Evolutionary conservation across 176 grass and related monocot species (phyloP).

Genomic region (Triticum turgidum): DNA sequence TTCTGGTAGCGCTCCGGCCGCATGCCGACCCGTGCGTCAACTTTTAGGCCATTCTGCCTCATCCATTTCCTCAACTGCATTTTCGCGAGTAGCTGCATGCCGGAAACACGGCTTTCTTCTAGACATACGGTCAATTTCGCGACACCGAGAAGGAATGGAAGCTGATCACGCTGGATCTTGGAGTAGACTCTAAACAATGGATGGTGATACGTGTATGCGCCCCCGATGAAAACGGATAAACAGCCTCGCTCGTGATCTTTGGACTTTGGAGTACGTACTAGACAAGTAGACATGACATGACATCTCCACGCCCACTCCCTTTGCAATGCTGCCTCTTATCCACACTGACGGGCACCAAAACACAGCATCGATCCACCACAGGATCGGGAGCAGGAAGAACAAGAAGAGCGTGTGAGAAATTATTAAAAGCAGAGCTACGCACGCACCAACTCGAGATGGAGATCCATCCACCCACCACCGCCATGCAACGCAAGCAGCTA

Average conservation of each 20-base stretch:
- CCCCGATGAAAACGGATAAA: neutral
- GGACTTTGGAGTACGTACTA: neutral
- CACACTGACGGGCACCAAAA: neutral
- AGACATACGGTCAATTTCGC: neutral
- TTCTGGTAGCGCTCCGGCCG: neutral
- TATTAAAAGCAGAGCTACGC: neutral
- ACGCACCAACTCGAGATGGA: neutral
- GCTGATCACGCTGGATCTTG: neutral
- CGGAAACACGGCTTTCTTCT: neutral
- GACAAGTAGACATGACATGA: neutral
- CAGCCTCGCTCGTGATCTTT: neutral
- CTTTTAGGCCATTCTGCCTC: neutral
- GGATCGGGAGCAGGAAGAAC: neutral
- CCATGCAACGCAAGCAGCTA: neutral
- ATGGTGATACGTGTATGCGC: neutral
- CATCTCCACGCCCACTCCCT: neutral
- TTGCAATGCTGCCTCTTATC: neutral
- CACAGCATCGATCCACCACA: neutral
- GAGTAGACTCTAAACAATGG: neutral
- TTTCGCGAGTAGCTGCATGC: neutral
- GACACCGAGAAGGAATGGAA: neutral
- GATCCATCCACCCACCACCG: too few relatives aligned
- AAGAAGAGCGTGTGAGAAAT: constrained; percentile 9
- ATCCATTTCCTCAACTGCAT: neutral
- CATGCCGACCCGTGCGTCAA: neutral